Conservation (phyloP, 2,329 filamentous ascomycete genomes). For the Graphium sp. region DNA sequence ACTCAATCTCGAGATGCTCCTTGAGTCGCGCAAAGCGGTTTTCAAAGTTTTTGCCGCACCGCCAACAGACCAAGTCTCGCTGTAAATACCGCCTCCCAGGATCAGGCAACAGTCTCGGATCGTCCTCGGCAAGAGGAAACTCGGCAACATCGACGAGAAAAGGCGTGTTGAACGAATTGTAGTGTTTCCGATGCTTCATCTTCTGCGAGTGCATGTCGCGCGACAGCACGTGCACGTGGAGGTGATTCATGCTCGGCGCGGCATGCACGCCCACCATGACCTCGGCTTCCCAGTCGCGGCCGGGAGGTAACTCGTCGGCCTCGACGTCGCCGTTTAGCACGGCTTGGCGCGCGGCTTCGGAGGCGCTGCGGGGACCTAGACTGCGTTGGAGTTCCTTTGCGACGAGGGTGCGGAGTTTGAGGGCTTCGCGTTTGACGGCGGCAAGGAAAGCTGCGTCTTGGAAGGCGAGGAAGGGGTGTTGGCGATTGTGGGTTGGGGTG, state of each 20-base stretch:
- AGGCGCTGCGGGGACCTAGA: conserved; percentile 44
- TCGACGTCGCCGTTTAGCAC: conserved; percentile 43
- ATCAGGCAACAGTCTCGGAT: conserved; percentile 44
- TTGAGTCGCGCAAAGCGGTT: conserved; percentile 62
- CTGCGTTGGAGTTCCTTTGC: conserved; percentile 58
- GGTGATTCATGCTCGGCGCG: conserved; percentile 76
- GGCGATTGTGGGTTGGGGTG: conserved; percentile 35
- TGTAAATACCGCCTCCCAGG: conserved; percentile 41
- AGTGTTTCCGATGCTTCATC: conserved; percentile 72
- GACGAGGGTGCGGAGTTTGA: conserved; percentile 44
- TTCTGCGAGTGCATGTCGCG: conserved; percentile 58
- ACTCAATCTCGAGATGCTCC: conserved; percentile 58
- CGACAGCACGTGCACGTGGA: conserved; percentile 80
- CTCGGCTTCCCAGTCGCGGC: conserved; percentile 64
- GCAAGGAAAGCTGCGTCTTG: conserved; percentile 48
- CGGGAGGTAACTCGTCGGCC: conserved; percentile 42
- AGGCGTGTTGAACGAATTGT: conserved; percentile 74
- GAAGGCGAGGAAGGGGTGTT: conserved; percentile 67
- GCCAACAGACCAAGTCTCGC: conserved; percentile 64
- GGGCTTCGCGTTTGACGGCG: conserved; percentile 42
- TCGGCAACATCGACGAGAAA: conserved; percentile 70
- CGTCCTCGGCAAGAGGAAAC: conserved; percentile 56
- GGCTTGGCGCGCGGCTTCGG: conserved; percentile 48
- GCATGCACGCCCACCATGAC: conserved; percentile 71
- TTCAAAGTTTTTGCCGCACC: conserved; percentile 58